A percentile compares a stretch with the other conserved stretches of the same genome.
phyloP scores from a whole-genome alignment of 2,329 filamentous ascomycete species.

The Escovopsis weberi region DNA sequence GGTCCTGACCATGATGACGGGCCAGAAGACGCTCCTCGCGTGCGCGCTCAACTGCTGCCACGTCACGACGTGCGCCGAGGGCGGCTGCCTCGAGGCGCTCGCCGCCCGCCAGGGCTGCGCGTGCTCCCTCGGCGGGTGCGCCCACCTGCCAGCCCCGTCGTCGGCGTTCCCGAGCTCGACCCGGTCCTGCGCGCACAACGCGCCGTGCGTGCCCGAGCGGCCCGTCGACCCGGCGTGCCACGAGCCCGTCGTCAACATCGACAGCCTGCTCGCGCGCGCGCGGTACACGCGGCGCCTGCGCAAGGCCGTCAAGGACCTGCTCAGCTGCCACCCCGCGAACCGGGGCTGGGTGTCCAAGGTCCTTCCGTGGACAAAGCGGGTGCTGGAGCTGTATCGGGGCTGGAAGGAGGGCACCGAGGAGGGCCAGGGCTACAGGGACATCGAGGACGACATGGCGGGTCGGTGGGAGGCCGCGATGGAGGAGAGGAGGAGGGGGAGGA shows the following conservation, averaged over 20 bases:
- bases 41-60: conserved; percentile 14
- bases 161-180: not conserved
- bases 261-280: conserved; percentile 12
- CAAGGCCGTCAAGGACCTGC: conserved; percentile 11
- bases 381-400: conserved; percentile 13
- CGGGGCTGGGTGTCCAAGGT: not conserved
- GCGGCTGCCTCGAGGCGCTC: conserved; percentile 14
- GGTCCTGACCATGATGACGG: conserved; percentile 29
- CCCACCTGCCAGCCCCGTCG: conserved; percentile 5
- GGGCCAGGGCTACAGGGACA: conserved; percentile 17
- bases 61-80: conserved; percentile 15
- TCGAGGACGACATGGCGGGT: conserved; percentile 11
- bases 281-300: conserved; percentile 16
- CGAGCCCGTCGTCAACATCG: conserved; percentile 15
- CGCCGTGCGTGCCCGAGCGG: conserved; percentile 3
- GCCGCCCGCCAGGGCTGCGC: conserved; percentile 7
- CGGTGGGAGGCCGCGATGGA: conserved; percentile 2
- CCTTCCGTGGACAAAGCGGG: conserved; percentile 6
- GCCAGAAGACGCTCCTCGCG: conserved; percentile 6
- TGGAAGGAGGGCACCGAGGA: conserved; percentile 19
- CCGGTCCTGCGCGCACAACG: conserved; percentile 5
- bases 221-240: conserved; percentile 10
- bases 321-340: conserved; percentile 11
- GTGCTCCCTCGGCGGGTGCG: conserved; percentile 12
- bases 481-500: not conserved